These are phyloP conservation scores for Hibiscus mutabilis DNA, from an alignment of 345 rosid genomes.

Conservation along the genomic window DNA sequence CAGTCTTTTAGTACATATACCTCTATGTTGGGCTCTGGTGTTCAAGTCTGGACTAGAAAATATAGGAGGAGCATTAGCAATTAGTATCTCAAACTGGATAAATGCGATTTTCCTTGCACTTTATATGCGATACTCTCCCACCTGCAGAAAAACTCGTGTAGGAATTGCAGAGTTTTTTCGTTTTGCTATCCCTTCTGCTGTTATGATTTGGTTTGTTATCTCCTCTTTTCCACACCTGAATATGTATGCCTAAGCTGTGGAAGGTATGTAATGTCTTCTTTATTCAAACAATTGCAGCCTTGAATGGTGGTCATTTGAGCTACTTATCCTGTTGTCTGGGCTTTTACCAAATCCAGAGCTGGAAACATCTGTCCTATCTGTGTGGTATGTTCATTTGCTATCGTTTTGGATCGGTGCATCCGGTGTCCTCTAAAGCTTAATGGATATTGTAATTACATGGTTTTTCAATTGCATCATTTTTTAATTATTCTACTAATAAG, in stretches of 20 bases:
- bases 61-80: slow-evolving; percentile 29
- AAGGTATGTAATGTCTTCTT: not conserved
- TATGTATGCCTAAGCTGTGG: not conserved
- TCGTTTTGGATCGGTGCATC: not conserved
- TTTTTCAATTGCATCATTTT: not conserved
- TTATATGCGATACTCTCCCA: slow-evolving; percentile 24
- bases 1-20: slow-evolving; percentile 24
- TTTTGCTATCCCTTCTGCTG: slow-evolving; percentile 35
- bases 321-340: slow-evolving; percentile 48
- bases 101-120: slow-evolving; percentile 26
- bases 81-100: slow-evolving; percentile 26
- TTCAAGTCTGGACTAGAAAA: slow-evolving; percentile 23
- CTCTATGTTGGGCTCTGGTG: slow-evolving; percentile 35
- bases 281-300: slow-evolving; percentile 30
- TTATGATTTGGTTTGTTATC: slow-evolving; percentile 32
- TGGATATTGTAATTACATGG: not conserved
- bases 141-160: slow-evolving; percentile 27
- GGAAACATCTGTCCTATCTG: slow-evolving; percentile 52
- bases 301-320: slow-evolving; percentile 64
- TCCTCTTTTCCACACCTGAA: not conserved
- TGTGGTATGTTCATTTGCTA: slow-evolving; percentile 31
- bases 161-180: slow-evolving; percentile 29
- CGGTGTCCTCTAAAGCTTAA: not conserved
- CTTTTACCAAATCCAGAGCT: slow-evolving; percentile 48
- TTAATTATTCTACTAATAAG: not conserved